Evolutionary conservation across 495 filamentous ascomycete species (phyloP).

Genomic region (Immersiella caudata): DNA sequence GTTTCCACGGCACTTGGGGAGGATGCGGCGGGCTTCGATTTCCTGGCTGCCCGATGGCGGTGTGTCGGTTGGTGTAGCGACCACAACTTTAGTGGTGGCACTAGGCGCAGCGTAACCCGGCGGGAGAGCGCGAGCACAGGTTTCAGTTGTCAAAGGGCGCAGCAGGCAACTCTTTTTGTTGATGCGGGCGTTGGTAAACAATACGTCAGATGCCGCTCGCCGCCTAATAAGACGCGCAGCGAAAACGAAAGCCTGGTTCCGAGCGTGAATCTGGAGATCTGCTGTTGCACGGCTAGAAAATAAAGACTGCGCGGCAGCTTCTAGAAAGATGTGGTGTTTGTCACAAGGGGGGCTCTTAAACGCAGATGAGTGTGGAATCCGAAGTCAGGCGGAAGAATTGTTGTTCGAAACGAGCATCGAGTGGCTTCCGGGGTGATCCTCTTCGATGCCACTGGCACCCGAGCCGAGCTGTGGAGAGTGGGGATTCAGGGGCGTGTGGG

Average conservation of each 20-base stretch:
- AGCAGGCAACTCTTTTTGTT: not conserved
- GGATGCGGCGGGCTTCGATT: not conserved
- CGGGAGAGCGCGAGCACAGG: not conserved
- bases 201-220: conserved; percentile 8
- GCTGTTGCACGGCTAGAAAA: conserved; percentile 10
- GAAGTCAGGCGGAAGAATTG: conserved; percentile 37
- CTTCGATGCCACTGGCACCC: conserved; percentile 13
- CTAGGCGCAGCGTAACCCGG: conserved; percentile 1
- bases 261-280: conserved; percentile 13
- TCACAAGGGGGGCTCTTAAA: conserved; percentile 22
- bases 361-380: conserved; percentile 28
- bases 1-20: not conserved
- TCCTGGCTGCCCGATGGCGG: not conserved
- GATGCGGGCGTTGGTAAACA: not conserved
- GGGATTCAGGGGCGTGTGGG: conserved; percentile 17
- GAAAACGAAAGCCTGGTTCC: conserved; percentile 16
- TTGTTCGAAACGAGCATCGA: conserved; percentile 29
- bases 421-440: conserved; percentile 28
- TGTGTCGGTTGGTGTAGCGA: not conserved
- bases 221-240: not conserved
- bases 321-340: conserved; percentile 20
- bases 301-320: conserved; percentile 20
- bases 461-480: conserved; percentile 6
- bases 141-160: not conserved
- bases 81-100: not conserved